Percentiles rank a stretch among this genome's conserved stretches.
Evolutionary conservation across 306 rosid species (phyloP).

Genomic region (Leucaena leucocephala): DNA sequence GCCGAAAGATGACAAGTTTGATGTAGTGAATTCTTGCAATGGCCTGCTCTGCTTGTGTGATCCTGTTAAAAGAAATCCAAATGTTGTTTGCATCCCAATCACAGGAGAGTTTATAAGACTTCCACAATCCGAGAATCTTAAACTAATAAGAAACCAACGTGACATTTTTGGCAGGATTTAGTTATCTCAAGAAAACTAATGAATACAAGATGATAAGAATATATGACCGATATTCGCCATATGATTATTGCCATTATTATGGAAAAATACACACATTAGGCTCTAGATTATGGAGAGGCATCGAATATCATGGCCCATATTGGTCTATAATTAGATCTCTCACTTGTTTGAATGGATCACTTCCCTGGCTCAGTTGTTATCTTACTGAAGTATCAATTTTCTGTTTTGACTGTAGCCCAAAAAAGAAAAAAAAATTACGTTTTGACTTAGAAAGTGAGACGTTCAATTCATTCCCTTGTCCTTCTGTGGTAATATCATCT

Average conservation of each 20-base stretch:
- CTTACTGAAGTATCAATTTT: rapidly evolving
- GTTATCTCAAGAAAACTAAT: conserved; percentile 18
- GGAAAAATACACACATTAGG: conserved; percentile 15
- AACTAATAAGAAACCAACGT: too few species aligned
- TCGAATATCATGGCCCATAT: background rate
- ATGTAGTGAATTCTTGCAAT: conserved; percentile 29
- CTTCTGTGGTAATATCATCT: background rate
- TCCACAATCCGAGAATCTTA: background rate
- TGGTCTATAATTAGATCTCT: background rate
- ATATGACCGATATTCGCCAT: too few species aligned
- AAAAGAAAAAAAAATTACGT: too few species aligned
- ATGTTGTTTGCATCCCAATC: conserved; percentile 34
- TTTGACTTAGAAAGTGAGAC: conserved; percentile 33
- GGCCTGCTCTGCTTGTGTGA: conserved; percentile 41
- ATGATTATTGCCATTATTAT: background rate
- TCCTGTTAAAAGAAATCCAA: background rate
- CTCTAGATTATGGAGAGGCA: background rate
- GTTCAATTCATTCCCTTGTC: conserved; percentile 21
- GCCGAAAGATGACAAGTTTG: conserved; percentile 17
- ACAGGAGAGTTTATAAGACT: conserved; percentile 33
- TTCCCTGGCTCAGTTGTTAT: conserved; percentile 6
- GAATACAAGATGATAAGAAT: conserved; percentile 22
- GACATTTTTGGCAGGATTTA: background rate
- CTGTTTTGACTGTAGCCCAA: background rate
- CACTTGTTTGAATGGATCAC: conserved; percentile 22